Conservation (phyloP, 164 flowering plant species). For the Aristolochia contorta region DNA sequence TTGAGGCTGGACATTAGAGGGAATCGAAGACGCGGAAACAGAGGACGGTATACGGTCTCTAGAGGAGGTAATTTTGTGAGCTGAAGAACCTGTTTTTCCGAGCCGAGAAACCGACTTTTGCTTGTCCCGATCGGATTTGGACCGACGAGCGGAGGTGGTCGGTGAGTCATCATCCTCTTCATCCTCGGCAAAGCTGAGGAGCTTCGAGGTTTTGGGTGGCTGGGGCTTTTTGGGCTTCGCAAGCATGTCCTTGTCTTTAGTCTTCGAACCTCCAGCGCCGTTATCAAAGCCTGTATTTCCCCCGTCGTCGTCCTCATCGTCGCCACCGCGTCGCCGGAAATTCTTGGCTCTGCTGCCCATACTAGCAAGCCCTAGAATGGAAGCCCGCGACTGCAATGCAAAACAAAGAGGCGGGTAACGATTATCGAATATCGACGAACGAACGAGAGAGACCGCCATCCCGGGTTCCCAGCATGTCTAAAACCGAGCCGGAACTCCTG, state of each 20-base stretch:
- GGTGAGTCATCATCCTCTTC: constrained; percentile 37
- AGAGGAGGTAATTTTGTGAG: constrained; percentile 38
- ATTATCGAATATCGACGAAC: no score
- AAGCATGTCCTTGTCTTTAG: constrained; percentile 4
- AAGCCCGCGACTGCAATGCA: no score
- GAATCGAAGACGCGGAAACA: constrained; percentile 17
- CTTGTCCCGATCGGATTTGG: not conserved
- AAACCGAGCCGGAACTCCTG: no score
- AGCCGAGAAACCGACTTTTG: constrained; percentile 18
- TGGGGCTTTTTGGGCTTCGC: constrained; percentile 25
- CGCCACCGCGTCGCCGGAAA: constrained; percentile 26
- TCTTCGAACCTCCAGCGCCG: constrained; percentile 1
- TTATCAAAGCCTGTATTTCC: constrained; percentile 6
- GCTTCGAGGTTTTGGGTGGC: constrained; percentile 29
- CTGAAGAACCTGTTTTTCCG: constrained; percentile 25
- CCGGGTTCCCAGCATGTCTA: no score
- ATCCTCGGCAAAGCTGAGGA: constrained; percentile 85
- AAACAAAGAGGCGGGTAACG: no score
- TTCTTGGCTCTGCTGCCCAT: constrained; percentile 18
- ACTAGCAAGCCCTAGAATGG: no score
- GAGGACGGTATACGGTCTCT: constrained; percentile 37
- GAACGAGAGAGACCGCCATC: no score
- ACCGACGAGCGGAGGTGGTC: constrained; percentile 11
- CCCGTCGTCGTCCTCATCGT: constrained; percentile 14
- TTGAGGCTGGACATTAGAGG: constrained; percentile 75